Conservation (phyloP, 108 stramenopile genomes). For the Stephanodiscus triporus region DNA sequence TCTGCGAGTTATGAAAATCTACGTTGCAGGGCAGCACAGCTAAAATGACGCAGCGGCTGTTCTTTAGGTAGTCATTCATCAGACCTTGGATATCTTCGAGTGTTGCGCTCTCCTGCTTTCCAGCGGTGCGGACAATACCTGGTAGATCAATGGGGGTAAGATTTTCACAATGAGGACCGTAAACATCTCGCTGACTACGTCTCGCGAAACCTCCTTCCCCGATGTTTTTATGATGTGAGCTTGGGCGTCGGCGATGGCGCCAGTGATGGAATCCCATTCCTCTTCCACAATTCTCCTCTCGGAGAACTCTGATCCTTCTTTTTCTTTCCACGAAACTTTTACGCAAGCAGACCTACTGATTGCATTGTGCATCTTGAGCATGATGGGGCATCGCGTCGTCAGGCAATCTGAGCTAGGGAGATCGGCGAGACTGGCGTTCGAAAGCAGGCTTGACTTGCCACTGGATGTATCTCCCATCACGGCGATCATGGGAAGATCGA, state of each 20-base stretch:
- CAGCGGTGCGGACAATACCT: slow-evolving; percentile 80
- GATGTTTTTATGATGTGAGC: slow-evolving; percentile 52
- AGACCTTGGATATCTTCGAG: slow-evolving; percentile 71
- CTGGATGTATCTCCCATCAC: slow-evolving; percentile 48
- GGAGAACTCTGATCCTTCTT: slow-evolving; percentile 23
- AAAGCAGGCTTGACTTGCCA: slow-evolving; percentile 33
- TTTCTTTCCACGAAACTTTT: slow-evolving; percentile 51
- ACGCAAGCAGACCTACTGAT: slow-evolving; percentile 33
- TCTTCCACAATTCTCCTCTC: slow-evolving; percentile 38
- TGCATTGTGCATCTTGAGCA: slow-evolving; percentile 7
- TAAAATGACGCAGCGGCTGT: slow-evolving; percentile 74
- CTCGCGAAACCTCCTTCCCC: slow-evolving; percentile 31
- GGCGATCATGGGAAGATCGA: slow-evolving; percentile 52
- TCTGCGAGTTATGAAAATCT: slow-evolving; percentile 80
- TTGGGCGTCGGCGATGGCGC: slow-evolving; percentile 57
- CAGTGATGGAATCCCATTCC: slow-evolving; percentile 26
- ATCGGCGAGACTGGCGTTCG: slow-evolving; percentile 19
- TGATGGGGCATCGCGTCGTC: slow-evolving; percentile 25
- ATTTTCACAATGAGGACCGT: slow-evolving; percentile 44
- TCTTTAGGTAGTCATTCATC: slow-evolving; percentile 67
- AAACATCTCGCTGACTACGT: slow-evolving; percentile 45
- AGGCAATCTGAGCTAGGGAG: slow-evolving; percentile 22
- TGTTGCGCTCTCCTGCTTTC: slow-evolving; percentile 54
- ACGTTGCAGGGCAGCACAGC: slow-evolving; percentile 80
- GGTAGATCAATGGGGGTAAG: slow-evolving; percentile 91